Evolutionary conservation across 2,329 filamentous ascomycete species (phyloP).

Genomic region (Cercospora beticola): DNA sequence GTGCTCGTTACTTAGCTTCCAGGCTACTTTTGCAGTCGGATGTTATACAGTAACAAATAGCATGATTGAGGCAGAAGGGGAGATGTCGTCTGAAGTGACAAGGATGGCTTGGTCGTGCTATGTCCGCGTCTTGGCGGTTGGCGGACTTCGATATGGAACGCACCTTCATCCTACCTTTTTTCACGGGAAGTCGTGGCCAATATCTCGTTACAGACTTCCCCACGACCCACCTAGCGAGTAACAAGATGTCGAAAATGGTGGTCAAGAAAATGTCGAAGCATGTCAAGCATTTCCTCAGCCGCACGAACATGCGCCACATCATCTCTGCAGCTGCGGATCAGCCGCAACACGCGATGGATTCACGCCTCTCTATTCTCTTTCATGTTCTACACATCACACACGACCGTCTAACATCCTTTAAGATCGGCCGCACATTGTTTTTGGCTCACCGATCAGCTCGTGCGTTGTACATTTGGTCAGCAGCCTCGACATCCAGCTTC

Average conservation of each 20-base stretch:
- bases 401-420: not conserved
- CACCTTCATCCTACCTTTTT: not conserved
- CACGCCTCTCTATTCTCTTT: not conserved
- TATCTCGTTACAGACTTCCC: not conserved
- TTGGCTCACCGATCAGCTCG: not conserved
- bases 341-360: not conserved
- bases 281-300: not conserved
- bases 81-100: not conserved
- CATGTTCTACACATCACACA: not conserved
- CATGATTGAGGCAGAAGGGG: not conserved
- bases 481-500: not conserved
- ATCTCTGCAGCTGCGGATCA: not conserved
- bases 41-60: not conserved
- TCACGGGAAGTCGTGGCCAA: not conserved
- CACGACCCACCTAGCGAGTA: not conserved
- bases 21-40: not conserved
- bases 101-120: not conserved
- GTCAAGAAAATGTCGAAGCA: not conserved
- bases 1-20: not conserved
- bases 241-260: not conserved
- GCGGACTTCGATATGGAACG: not conserved
- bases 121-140: not conserved
- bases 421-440: not conserved
- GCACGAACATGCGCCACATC: not conserved
- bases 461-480: not conserved